Conservation (phyloP, 768 basidiomycete genomes). For the Leccinum olivaceopallidum region DNA sequence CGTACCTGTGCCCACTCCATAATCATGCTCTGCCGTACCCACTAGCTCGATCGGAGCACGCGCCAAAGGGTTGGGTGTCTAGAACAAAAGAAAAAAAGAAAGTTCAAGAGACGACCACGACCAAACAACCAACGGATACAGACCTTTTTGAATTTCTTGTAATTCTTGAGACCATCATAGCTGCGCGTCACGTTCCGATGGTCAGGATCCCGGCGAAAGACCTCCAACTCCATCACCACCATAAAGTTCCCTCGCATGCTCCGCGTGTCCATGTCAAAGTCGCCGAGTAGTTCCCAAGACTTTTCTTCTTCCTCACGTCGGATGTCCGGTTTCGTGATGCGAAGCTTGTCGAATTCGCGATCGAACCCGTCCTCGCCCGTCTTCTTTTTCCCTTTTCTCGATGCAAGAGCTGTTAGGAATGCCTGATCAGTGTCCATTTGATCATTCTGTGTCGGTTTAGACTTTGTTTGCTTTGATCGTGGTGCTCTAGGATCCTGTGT, state of each 20-base stretch:
- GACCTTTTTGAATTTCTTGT: constrained; percentile 82
- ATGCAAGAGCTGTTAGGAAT: constrained; percentile 74
- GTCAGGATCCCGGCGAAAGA: constrained; percentile 38
- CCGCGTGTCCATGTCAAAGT: constrained; percentile 58
- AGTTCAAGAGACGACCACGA: constrained; percentile 10
- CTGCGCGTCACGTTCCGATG: constrained; percentile 36
- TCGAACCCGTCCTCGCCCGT: constrained; percentile 66
- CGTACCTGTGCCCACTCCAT: constrained; percentile 53
- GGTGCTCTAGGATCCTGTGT: constrained; percentile 30
- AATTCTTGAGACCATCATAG: constrained; percentile 54
- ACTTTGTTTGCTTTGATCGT: constrained; percentile 12
- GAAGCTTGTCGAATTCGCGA: constrained; percentile 76
- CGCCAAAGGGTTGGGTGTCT: constrained; percentile 32
- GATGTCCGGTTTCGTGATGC: constrained; percentile 65
- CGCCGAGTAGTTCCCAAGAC: constrained; percentile 61
- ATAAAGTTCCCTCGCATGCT: constrained; percentile 76
- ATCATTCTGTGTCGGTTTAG: constrained; percentile 3
- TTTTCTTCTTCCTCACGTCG: constrained; percentile 47
- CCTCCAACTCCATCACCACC: constrained; percentile 69
- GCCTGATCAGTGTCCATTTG: constrained; percentile 58
- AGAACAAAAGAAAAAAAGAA: background rate
- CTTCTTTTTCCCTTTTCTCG: constrained; percentile 68
- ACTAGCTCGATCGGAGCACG: constrained; percentile 52
- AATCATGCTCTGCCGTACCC: constrained; percentile 50
- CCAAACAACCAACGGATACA: constrained; percentile 12